Evolutionary conservation across 2,329 filamentous ascomycete genomes (phyloP).

Genomic region (Botrytis byssoidea): DNA sequence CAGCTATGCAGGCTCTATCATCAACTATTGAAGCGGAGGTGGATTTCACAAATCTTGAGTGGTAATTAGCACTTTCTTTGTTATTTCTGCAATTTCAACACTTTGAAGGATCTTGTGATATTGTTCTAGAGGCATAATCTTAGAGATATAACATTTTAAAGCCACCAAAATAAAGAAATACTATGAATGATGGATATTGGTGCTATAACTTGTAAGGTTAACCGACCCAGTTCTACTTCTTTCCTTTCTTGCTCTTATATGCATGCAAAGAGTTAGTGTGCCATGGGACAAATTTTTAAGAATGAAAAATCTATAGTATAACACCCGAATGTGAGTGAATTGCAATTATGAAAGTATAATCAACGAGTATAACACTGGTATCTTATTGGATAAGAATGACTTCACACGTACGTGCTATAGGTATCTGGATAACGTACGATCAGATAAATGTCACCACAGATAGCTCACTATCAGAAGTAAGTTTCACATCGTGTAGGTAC

Average conservation of each 20-base stretch:
- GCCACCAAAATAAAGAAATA: neutral
- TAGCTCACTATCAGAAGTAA: neutral
- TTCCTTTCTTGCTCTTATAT: neutral
- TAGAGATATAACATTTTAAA: neutral
- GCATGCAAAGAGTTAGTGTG: neutral
- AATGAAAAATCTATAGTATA: neutral
- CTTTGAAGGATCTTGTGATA: neutral
- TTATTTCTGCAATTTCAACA: neutral
- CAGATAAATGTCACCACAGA: neutral
- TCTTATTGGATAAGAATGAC: neutral
- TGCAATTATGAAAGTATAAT: neutral
- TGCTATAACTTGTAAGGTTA: neutral
- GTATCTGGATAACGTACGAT: neutral
- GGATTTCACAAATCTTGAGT: conserved; percentile 32
- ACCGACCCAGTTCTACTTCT: too few relatives aligned
- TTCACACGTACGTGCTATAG: neutral
- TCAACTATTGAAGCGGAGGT: conserved; percentile 25
- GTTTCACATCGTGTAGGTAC: neutral
- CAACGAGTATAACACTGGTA: neutral
- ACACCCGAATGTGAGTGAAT: neutral
- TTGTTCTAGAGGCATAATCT: neutral
- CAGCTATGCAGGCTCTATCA: conserved; percentile 45
- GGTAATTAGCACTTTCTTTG: conserved; percentile 26
- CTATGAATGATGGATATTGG: neutral
- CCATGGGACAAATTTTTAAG: neutral